Base-by-base conservation (phyloP, 1,139 yeast species). In the Kodamaea sp. region DNA sequence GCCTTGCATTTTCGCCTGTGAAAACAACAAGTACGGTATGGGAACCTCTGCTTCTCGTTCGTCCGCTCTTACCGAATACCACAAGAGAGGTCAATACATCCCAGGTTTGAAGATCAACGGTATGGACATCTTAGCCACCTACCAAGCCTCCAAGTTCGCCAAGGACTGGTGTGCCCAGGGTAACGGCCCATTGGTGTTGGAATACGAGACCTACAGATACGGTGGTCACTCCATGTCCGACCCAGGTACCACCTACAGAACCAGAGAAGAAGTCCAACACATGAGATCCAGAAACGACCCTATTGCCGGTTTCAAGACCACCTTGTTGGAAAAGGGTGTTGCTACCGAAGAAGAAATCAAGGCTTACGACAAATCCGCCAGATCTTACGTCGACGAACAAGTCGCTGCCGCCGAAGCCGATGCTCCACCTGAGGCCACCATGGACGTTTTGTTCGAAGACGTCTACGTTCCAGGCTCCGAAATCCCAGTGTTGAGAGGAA, bases 141-240 rank as follows among this genome's bases (percentile, higher is more conserved):
- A 87, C 78, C 96, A 86, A 67, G 98, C 96, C 41, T 86, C 97
- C 55, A 87, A 83, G 70, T 92, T 86, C 57, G 97, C 97, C 58
- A 90, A 89, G 74, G 96, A 90, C 66, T 92, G 96, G 96, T 76
- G 88, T 63, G 75, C 85, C 41, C 73, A 82, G 44, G 97, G 96
- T 57, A 92, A 92, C 59, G 98, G 98, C 43, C 98, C 98, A 47
- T 71, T 92, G 53, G 96, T 92, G 38, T 63, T 92, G 55, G 98
- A 92, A 75, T 92, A 85, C 69, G 97, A 90, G 74, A 92, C 98
- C 52, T 92, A 92, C 74, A 84, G 98, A 78, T 92, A 92, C 66
- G 97, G 98, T 75, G 98, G 98, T 63, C 98, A 92, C 80, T 92
- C 98, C 53, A 92, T 92, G 97, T 90, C 97, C 51, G 97, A 92